phyloP scores from a whole-genome alignment of 2,329 filamentous ascomycete species.

The Ophiocordyceps polyrhachis-furcata region DNA sequence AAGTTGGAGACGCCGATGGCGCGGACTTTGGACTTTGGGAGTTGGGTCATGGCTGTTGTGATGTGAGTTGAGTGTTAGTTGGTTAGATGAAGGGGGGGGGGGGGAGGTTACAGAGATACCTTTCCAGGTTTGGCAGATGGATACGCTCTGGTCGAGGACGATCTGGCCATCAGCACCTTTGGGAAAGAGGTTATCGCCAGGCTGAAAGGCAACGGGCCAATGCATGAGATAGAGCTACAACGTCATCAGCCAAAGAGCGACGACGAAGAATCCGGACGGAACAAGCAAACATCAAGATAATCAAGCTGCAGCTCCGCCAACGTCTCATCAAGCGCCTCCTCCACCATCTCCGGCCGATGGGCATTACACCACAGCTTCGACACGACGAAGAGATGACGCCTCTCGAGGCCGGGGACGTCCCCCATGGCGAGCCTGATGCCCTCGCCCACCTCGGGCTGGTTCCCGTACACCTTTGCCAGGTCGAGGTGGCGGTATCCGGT shows the following conservation, averaged over 20 bases:
- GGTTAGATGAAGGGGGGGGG: slow-evolving; percentile 1
- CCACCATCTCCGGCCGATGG: slow-evolving; percentile 41
- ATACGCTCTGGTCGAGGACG: slow-evolving; percentile 23
- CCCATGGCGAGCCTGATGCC: slow-evolving; percentile 29
- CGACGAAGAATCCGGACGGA: too few species aligned
- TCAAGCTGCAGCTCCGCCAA: slow-evolving; percentile 35
- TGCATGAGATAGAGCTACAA: slow-evolving; percentile 40
- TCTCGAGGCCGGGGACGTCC: slow-evolving; percentile 31
- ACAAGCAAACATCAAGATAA: slow-evolving; percentile 32
- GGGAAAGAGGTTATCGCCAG: slow-evolving; percentile 25
- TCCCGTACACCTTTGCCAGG: slow-evolving; percentile 38
- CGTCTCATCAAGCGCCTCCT: slow-evolving; percentile 34
- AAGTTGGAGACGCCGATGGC: slow-evolving; percentile 63
- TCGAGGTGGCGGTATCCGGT: slow-evolving; percentile 46
- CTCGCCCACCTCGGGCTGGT: slow-evolving; percentile 40
- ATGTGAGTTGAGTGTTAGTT: background rate
- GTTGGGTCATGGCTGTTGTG: slow-evolving; percentile 26
- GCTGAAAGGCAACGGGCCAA: slow-evolving; percentile 35
- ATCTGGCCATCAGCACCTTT: slow-evolving; percentile 14
- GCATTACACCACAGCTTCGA: slow-evolving; percentile 47
- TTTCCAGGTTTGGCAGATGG: slow-evolving; percentile 25
- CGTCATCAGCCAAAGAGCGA: too few species aligned
- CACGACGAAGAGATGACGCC: slow-evolving; percentile 41
- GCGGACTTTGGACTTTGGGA: slow-evolving; percentile 40
- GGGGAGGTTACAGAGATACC: slow-evolving; percentile 8